Percentiles rank a stretch among this genome's conserved stretches.
Conservation (phyloP, 2,329 filamentous ascomycete species). For the Truncatella angustata region DNA sequence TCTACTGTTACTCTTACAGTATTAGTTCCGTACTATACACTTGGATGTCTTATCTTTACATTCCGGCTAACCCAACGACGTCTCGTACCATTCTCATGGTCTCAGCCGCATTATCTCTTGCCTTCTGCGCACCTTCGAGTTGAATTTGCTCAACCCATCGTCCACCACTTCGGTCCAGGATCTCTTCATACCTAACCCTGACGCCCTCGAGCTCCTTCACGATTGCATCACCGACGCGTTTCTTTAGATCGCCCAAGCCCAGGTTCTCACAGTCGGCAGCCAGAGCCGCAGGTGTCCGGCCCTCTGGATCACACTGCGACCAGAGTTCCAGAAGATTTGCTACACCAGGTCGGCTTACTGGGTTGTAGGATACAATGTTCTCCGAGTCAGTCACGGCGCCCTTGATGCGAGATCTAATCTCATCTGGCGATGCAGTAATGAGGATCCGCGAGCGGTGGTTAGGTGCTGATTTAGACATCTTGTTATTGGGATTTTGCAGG, state of each 20-base stretch:
- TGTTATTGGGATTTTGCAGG: constrained; percentile 69
- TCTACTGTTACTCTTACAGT: no score
- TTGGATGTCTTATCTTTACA: not conserved
- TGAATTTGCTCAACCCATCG: constrained; percentile 57
- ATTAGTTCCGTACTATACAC: no score
- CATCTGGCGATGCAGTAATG: constrained; percentile 67
- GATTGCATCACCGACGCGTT: constrained; percentile 58
- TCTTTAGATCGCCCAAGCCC: constrained; percentile 61
- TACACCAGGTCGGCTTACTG: constrained; percentile 69
- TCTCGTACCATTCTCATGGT: constrained; percentile 54
- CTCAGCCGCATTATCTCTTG: constrained; percentile 57
- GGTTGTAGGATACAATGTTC: constrained; percentile 70
- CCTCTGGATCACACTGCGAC: constrained; percentile 59
- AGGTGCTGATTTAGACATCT: constrained; percentile 91
- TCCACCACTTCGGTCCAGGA: constrained; percentile 43
- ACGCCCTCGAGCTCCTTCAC: constrained; percentile 48
- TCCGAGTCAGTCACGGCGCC: constrained; percentile 74
- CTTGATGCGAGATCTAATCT: constrained; percentile 69
- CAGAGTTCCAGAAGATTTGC: constrained; percentile 83
- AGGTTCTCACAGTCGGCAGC: constrained; percentile 31
- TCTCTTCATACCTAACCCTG: constrained; percentile 44
- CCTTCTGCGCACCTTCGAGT: constrained; percentile 56
- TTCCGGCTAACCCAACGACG: constrained; percentile 44
- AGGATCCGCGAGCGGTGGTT: constrained; percentile 75
- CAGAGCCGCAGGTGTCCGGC: constrained; percentile 31